A percentile compares a stretch with the other conserved stretches of the same genome.
These are phyloP conservation scores for Drechslerella coelobrocha DNA, from an alignment of 2,329 filamentous ascomycete species.

Conservation along the genomic window DNA sequence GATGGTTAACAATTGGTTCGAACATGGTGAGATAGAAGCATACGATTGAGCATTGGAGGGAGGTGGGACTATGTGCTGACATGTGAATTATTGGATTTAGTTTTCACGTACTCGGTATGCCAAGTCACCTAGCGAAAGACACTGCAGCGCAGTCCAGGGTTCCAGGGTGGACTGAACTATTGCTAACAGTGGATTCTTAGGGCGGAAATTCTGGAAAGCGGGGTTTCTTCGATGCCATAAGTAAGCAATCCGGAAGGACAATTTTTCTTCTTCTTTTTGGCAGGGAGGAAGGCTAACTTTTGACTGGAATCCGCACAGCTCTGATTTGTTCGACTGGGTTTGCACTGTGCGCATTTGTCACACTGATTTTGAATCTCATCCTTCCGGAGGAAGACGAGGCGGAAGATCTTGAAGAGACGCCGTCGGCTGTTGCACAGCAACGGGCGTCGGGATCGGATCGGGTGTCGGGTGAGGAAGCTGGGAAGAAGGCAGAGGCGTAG, in stretches of 20 bases:
- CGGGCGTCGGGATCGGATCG: slow-evolving; percentile 24
- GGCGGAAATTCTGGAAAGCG: slow-evolving; percentile 53
- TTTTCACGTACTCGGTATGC: slow-evolving; percentile 44
- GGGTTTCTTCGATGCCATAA: slow-evolving; percentile 76
- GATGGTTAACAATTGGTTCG: slow-evolving; percentile 62
- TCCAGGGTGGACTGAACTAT: slow-evolving; percentile 63
- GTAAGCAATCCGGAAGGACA: slow-evolving; percentile 10
- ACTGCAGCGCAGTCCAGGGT: slow-evolving; percentile 75
- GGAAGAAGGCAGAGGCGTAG: slow-evolving; percentile 64
- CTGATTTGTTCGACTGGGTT: slow-evolving; percentile 70
- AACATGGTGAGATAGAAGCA: slow-evolving; percentile 56
- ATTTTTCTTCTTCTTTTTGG: too few species aligned
- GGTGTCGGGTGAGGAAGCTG: slow-evolving; percentile 62
- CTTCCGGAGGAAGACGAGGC: slow-evolving; percentile 57
- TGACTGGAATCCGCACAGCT: slow-evolving; percentile 58
- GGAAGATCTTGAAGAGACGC: slow-evolving; percentile 36
- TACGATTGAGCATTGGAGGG: background rate
- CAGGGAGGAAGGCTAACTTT: background rate
- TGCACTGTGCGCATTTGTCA: slow-evolving; percentile 56
- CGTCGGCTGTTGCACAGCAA: slow-evolving; percentile 11
- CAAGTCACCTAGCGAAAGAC: background rate
- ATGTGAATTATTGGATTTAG: slow-evolving; percentile 11
- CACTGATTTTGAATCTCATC: slow-evolving; percentile 60
- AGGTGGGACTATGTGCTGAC: background rate
- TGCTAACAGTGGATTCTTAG: slow-evolving; percentile 1